Conservation (phyloP, 805 yeast species). For the Lachancea dasiensis region DNA sequence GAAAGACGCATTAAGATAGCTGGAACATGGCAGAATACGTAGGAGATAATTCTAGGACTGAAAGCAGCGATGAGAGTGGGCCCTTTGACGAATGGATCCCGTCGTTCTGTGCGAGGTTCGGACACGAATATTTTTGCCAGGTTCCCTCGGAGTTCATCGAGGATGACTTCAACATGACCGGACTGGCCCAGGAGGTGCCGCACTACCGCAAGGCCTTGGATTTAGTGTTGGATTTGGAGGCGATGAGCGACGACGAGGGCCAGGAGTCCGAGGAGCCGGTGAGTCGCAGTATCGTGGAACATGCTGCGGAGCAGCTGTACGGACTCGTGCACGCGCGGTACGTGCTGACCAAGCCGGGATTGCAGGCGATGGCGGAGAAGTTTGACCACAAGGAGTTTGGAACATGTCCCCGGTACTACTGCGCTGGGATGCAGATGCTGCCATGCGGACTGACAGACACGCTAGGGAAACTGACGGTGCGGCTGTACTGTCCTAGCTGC, state of each 20-base stretch:
- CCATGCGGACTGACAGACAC: conserved; percentile 91
- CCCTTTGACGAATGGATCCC: conserved; percentile 69
- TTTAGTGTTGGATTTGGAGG: conserved; percentile 79
- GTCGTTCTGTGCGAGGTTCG: conserved; percentile 69
- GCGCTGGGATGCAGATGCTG: conserved; percentile 83
- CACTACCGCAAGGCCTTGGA: conserved; percentile 89
- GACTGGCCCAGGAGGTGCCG: conserved; percentile 78
- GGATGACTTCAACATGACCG: conserved; percentile 94
- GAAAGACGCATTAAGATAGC: too few relatives aligned
- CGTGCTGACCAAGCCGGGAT: conserved; percentile 82
- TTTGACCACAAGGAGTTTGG: conserved; percentile 89
- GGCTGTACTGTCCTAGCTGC: conserved; percentile 93
- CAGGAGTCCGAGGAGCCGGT: conserved; percentile 35
- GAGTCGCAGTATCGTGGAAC: conserved; percentile 64
- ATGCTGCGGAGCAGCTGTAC: conserved; percentile 85
- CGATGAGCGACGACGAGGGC: conserved; percentile 35
- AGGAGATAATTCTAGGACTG: conserved; percentile 9
- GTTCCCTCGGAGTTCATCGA: conserved; percentile 90
- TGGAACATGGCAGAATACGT: conserved; percentile 1
- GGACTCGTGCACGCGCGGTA: conserved; percentile 93
- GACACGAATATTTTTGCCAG: conserved; percentile 88
- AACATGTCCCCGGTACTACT: conserved; percentile 79
- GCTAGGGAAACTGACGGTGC: conserved; percentile 86
- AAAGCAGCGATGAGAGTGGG: conserved; percentile 21
- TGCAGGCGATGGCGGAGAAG: conserved; percentile 88